Evolutionary conservation across 2,329 filamentous ascomycete species (phyloP).

Genomic region (Calonectria crousiana): DNA sequence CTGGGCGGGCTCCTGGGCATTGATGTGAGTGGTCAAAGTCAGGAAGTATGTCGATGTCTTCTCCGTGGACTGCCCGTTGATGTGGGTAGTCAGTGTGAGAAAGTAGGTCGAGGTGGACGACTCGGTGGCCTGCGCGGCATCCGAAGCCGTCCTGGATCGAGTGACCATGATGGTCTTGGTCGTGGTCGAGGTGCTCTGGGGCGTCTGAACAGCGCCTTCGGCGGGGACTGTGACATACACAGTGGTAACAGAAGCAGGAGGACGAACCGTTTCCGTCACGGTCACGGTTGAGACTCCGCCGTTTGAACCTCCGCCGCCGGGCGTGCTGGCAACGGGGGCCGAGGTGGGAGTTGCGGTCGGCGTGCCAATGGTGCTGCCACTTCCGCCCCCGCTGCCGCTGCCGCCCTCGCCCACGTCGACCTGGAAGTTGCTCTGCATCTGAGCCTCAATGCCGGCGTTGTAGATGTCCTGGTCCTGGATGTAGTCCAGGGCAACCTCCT

Average conservation of each 20-base stretch:
- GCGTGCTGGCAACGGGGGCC: slow-evolving; percentile 21
- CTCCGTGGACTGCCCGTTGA: slow-evolving; percentile 7
- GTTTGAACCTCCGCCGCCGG: slow-evolving; percentile 29
- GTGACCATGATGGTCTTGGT: slow-evolving; percentile 40
- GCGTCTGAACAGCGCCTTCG: slow-evolving; percentile 26
- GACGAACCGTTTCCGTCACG: slow-evolving; percentile 54
- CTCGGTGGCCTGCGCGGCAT: background rate
- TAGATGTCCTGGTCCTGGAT: slow-evolving; percentile 55
- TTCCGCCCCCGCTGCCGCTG: slow-evolving; percentile 33
- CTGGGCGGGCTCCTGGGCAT: background rate
- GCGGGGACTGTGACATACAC: slow-evolving; percentile 53
- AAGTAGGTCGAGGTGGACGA: slow-evolving; percentile 6
- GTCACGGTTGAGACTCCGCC: slow-evolving; percentile 43
- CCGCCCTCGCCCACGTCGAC: slow-evolving; percentile 52
- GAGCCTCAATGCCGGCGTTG: slow-evolving; percentile 57
- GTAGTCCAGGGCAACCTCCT: slow-evolving; percentile 46
- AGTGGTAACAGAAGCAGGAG: slow-evolving; percentile 54
- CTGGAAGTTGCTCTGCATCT: slow-evolving; percentile 60
- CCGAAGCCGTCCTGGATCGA: slow-evolving; percentile 4
- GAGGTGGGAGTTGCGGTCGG: slow-evolving; percentile 25
- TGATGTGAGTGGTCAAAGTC: slow-evolving; percentile 19
- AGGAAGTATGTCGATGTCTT: slow-evolving; percentile 6
- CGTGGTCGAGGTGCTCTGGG: slow-evolving; percentile 34
- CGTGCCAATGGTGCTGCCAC: slow-evolving; percentile 29
- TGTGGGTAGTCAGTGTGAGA: slow-evolving; percentile 13